Base-by-base conservation (phyloP, 2,329 filamentous ascomycete species). In the Epichloe amarillans region DNA sequence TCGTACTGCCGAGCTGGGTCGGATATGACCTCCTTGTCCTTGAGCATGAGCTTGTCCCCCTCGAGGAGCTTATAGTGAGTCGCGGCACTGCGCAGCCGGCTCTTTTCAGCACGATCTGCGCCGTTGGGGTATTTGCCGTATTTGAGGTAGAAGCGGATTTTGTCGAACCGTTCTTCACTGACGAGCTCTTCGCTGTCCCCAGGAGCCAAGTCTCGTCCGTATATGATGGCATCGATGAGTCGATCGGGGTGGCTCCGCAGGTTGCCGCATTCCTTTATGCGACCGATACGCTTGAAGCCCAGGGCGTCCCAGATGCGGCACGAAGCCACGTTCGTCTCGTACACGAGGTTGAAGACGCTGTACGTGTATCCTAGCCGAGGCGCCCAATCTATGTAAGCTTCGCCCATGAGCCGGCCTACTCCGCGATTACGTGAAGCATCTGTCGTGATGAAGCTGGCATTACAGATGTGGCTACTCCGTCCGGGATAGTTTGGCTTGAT, bases 131-230 rank as follows among this genome's bases (percentile, higher is more conserved):
- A 97, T 67, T 90, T 88, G 63, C 84, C 85, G 66, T 90, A 88
- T 70, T 95, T 94, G 63, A 97, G 82, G 69, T 97, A 97, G 74
- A 87, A 97, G 63, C 90, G 86, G 66, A 97, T 97, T 75, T 96
- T 96, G 74, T 96, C 91, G 74, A 97, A 97, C 59, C 93, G 87
- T 72, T 96, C 90, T 73, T 96, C 90, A 67, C 85, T 90, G 61
- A 91, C 84, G 65, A 87, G 83, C 66, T 93, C 87, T 64, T 93
- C 88, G 60, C 77, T 79, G 60, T 88, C 84, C 53, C 65, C 65
- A 44, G 64, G 52, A 15, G 69, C 71, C 54, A 81, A 70, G 59
- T 83, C 80, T 50, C 80, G 75, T 36, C 89, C 89, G 68, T 85
- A 88, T 55, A 88, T 86, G 65, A 88, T 86, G 62, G 83, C 84